These are phyloP conservation scores for Dillenia turbinata DNA, from an alignment of 164 flowering plant genomes.

Conservation along the genomic window DNA sequence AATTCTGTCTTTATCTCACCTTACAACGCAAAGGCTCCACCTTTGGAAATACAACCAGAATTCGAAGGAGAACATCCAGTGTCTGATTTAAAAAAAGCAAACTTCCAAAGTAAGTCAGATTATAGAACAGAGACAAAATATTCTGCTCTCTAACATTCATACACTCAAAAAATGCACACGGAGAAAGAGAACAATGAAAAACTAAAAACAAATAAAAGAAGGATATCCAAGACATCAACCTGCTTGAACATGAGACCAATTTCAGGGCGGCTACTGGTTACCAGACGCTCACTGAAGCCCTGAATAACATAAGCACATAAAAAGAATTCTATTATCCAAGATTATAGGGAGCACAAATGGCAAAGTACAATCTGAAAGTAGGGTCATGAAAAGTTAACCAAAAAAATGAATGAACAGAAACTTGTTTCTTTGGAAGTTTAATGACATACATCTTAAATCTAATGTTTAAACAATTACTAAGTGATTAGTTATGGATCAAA, in stretches of 20 bases:
- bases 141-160: background rate
- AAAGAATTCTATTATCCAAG: no score
- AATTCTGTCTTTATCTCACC: conserved; percentile 37
- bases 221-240: conserved; percentile 38
- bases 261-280: conserved; percentile 81
- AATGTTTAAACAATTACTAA: no score
- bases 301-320: conserved; percentile 19
- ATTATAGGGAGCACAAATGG: no score
- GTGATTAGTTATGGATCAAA: no score
- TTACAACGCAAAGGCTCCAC: conserved; percentile 68
- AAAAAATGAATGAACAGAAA: no score
- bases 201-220: conserved; percentile 1
- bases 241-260: conserved; percentile 95
- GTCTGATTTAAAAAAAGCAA: conserved; percentile 44
- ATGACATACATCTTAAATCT: no score
- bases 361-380: no score
- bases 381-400: no score
- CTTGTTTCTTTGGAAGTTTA: no score
- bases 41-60: conserved; percentile 86
- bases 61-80: conserved; percentile 79
- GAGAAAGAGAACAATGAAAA: background rate
- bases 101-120: background rate
- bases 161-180: background rate
- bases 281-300: conserved; percentile 98
- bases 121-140: background rate